phyloP scores from a whole-genome alignment of 257 asterid genomes.

The Lantana camara region DNA sequence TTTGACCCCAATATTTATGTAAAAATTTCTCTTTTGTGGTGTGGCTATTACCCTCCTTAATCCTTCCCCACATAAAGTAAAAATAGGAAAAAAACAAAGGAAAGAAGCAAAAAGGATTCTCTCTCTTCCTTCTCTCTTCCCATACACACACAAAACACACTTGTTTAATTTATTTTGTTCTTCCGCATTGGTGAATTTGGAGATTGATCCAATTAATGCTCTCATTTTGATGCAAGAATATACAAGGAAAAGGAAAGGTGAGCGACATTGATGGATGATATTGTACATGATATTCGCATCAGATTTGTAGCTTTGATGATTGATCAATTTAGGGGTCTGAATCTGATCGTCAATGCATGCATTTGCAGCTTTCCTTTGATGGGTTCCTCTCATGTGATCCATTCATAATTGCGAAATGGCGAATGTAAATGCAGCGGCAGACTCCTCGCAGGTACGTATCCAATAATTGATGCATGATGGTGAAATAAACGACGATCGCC shows the following conservation, averaged over 20 bases:
- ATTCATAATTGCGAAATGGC: constrained; percentile 46
- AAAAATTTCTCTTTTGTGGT: neutral
- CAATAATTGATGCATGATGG: constrained; percentile 12
- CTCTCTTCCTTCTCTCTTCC: constrained; percentile 1
- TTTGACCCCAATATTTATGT: neutral
- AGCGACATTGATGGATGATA: neutral
- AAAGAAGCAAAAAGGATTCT: neutral
- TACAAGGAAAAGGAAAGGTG: constrained; percentile 27
- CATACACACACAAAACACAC: constrained; percentile 8
- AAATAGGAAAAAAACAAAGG: neutral
- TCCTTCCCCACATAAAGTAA: constrained; percentile 15
- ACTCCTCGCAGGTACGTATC: constrained; percentile 49
- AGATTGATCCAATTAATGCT: constrained; percentile 19
- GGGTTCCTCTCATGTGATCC: constrained; percentile 39
- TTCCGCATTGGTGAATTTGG: constrained; percentile 15
- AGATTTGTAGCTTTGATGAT: constrained; percentile 5
- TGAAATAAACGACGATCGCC: neutral
- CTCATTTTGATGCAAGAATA: constrained; percentile 4
- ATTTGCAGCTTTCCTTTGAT: constrained; percentile 49
- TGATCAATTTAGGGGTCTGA: constrained; percentile 21
- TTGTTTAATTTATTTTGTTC: constrained; percentile 12
- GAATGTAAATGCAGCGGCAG: constrained; percentile 47
- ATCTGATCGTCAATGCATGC: constrained; percentile 34
- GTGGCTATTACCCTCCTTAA: constrained; percentile 1
- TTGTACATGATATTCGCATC: neutral